These are phyloP conservation scores for Amanita rimosa DNA, from an alignment of 768 basidiomycete genomes.

Conservation along the genomic window DNA sequence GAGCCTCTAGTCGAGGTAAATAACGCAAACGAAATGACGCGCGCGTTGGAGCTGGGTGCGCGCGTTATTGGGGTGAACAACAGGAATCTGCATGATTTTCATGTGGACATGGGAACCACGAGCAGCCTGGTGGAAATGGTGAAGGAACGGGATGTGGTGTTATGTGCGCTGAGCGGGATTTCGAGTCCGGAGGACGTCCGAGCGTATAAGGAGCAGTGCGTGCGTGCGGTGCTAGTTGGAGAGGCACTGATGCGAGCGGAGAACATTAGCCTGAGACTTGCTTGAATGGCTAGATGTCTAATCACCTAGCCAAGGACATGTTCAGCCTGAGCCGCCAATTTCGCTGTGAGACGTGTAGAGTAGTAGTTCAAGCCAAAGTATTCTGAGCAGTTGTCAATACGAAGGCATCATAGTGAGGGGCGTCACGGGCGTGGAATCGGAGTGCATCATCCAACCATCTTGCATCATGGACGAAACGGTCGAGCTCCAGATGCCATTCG, in stretches of 20 bases:
- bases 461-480: too few relatives aligned
- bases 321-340: too few relatives aligned
- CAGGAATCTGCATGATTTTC: slow-evolving; percentile 77
- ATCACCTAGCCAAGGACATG: too few relatives aligned
- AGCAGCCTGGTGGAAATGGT: slow-evolving; percentile 66
- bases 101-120: slow-evolving; percentile 85
- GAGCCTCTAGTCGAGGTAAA: slow-evolving; percentile 89
- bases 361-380: too few relatives aligned
- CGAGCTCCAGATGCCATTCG: too few relatives aligned
- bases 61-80: slow-evolving; percentile 87
- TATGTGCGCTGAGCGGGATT: slow-evolving; percentile 80
- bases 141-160: slow-evolving; percentile 47
- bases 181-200: slow-evolving; percentile 53
- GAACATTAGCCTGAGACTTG: slow-evolving; percentile 59
- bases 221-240: slow-evolving; percentile 73
- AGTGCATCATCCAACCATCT: too few relatives aligned
- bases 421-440: too few relatives aligned
- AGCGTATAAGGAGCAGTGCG: slow-evolving; percentile 58
- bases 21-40: slow-evolving; percentile 65
- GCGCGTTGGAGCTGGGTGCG: slow-evolving; percentile 61
- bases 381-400: too few relatives aligned
- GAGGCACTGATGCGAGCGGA: slow-evolving; percentile 74
- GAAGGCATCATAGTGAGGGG: too few relatives aligned
- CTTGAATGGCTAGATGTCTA: too few relatives aligned
- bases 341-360: too few relatives aligned